Conservation (phyloP, 1,284 basidiomycete species). For the Cryptococcus sp. region DNA sequence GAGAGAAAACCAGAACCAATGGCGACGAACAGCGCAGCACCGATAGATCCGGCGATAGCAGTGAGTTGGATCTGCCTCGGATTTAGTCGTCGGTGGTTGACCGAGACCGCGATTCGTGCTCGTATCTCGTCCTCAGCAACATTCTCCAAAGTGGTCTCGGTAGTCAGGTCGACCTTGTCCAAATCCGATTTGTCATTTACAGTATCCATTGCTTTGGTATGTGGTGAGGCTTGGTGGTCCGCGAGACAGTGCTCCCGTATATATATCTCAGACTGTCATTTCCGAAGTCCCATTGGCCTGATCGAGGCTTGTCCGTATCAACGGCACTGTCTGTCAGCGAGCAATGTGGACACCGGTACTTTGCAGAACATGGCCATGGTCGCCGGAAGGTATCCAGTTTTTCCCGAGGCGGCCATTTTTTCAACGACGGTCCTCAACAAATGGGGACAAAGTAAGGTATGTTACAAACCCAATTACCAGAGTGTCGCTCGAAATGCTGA, state of each 20-base stretch:
- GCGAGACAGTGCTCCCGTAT: too few relatives aligned
- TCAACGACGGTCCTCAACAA: constrained; percentile 6
- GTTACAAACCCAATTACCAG: too few relatives aligned
- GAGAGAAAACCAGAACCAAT: constrained; percentile 20
- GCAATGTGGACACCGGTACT: too few relatives aligned
- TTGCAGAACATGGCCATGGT: constrained; percentile 24
- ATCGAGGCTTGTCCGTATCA: too few relatives aligned
- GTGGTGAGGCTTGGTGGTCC: too few relatives aligned
- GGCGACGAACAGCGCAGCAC: constrained; percentile 21
- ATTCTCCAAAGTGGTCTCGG: background rate
- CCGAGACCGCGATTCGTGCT: constrained; percentile 2
- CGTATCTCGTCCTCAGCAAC: background rate
- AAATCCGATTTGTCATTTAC: constrained; percentile 5
- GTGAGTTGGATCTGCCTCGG: constrained; percentile 27
- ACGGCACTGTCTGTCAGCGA: too few relatives aligned
- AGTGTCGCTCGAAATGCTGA: background rate
- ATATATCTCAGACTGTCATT: too few relatives aligned
- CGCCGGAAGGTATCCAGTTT: constrained; percentile 16
- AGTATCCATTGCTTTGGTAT: too few relatives aligned
- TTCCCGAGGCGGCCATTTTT: constrained; percentile 9
- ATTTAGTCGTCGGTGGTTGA: constrained; percentile 19
- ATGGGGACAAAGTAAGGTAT: constrained; percentile 17
- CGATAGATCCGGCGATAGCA: constrained; percentile 23
- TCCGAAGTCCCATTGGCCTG: too few relatives aligned
- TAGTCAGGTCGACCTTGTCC: constrained; percentile 2